These are phyloP conservation scores for Metschnikowia similis DNA, from an alignment of 805 yeast genomes.

Conservation along the genomic window DNA sequence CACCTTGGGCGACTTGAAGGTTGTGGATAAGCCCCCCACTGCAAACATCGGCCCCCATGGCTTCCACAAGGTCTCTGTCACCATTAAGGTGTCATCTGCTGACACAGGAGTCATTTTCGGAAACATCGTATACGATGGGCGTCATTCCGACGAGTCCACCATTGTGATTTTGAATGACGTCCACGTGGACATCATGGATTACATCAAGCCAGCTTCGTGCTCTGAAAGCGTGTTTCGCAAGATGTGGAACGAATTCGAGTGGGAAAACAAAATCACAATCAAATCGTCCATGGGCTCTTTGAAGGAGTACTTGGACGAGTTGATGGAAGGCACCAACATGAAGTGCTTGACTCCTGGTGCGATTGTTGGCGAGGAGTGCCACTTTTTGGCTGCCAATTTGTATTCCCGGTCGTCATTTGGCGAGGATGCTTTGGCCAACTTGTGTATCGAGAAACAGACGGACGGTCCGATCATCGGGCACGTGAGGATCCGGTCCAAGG, in stretches of 20 bases:
- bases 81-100: slow-evolving; percentile 92
- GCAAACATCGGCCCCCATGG: slow-evolving; percentile 97
- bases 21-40: slow-evolving; percentile 84
- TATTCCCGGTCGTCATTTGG: slow-evolving; percentile 93
- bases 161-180: slow-evolving; percentile 92
- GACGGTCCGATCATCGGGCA: slow-evolving; percentile 84
- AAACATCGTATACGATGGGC: slow-evolving; percentile 94
- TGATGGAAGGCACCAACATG: slow-evolving; percentile 88
- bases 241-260: slow-evolving; percentile 99
- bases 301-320: slow-evolving; percentile 70
- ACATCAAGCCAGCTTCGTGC: slow-evolving; percentile 91
- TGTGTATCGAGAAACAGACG: slow-evolving; percentile 81
- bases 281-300: slow-evolving; percentile 63
- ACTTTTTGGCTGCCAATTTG: slow-evolving; percentile 88
- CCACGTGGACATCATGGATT: slow-evolving; percentile 95
- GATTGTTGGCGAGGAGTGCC: slow-evolving; percentile 82
- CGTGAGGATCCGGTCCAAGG: slow-evolving; percentile 93
- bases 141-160: slow-evolving; percentile 82
- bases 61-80: slow-evolving; percentile 82
- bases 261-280: slow-evolving; percentile 97
- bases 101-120: slow-evolving; percentile 98
- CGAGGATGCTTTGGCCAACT: slow-evolving; percentile 94
- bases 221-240: slow-evolving; percentile 85
- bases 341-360: slow-evolving; percentile 89
- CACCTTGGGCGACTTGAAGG: slow-evolving; percentile 91